A percentile compares a stretch with the other conserved stretches of the same genome.
phyloP scores from a whole-genome alignment of 2,329 filamentous ascomycete genomes.

The Daldinia sp. region DNA sequence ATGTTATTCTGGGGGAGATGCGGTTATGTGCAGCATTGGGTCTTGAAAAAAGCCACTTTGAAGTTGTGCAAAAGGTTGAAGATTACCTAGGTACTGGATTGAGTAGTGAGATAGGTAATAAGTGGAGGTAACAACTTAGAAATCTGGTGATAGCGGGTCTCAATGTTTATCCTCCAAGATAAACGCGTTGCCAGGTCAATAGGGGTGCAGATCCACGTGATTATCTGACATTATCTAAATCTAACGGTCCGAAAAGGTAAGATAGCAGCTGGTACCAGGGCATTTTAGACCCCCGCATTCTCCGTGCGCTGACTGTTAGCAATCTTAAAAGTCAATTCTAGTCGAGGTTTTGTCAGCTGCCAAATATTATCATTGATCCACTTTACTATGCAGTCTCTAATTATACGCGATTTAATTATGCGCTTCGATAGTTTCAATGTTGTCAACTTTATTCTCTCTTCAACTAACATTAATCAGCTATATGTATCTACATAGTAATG shows the following conservation, averaged over 20 bases:
- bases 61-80: conserved; percentile 14
- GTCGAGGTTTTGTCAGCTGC: background rate
- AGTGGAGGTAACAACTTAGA: conserved; percentile 26
- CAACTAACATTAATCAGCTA: background rate
- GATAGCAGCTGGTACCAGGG: background rate
- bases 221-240: background rate
- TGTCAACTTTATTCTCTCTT: background rate
- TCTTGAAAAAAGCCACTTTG: conserved; percentile 6
- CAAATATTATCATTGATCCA: background rate
- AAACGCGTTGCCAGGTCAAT: conserved; percentile 39
- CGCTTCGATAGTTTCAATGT: background rate
- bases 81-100: conserved; percentile 4
- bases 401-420: conserved; percentile 3
- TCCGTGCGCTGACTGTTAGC: background rate
- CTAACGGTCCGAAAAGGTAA: background rate
- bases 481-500: background rate
- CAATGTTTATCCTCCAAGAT: conserved; percentile 36
- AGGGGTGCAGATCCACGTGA: conserved; percentile 27
- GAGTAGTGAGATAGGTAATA: background rate
- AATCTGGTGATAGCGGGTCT: conserved; percentile 24
- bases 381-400: background rate
- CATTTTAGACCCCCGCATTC: background rate
- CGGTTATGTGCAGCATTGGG: conserved; percentile 9
- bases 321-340: background rate
- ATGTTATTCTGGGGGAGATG: conserved; percentile 3